A percentile compares a stretch with the other conserved stretches of the same genome.
Conservation (phyloP, 1,139 yeast genomes). For the Hansenula sp. region DNA sequence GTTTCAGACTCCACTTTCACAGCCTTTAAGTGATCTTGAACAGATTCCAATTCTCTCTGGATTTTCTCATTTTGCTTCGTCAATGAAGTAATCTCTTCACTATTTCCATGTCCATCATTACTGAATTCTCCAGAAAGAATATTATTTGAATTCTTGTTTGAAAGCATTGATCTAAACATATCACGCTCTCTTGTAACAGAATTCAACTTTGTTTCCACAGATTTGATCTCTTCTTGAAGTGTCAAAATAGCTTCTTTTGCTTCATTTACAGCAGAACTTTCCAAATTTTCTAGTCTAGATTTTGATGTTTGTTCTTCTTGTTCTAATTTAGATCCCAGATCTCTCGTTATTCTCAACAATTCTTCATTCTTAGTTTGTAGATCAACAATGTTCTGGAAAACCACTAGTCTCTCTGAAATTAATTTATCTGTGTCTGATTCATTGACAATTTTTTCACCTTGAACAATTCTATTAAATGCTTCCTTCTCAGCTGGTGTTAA, state of each 20-base stretch:
- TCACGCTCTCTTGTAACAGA: constrained; percentile 64
- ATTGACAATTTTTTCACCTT: constrained; percentile 25
- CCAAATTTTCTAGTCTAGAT: constrained; percentile 41
- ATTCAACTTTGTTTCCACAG: constrained; percentile 43
- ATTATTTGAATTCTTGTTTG: constrained; percentile 17
- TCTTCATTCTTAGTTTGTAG: constrained; percentile 73
- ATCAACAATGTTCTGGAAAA: constrained; percentile 63
- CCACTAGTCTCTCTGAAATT: constrained; percentile 69
- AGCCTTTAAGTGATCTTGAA: constrained; percentile 30
- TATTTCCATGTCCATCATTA: neutral
- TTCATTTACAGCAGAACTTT: constrained; percentile 60
- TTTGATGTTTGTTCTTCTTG: constrained; percentile 37
- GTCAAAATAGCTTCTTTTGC: constrained; percentile 74
- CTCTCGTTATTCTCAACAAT: constrained; percentile 60
- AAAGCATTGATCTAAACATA: constrained; percentile 45
- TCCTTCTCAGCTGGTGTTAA: constrained; percentile 53
- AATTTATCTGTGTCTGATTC: constrained; percentile 67
- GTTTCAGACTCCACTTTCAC: constrained; percentile 38
- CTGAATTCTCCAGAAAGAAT: constrained; percentile 13
- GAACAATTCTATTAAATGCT: constrained; percentile 28
- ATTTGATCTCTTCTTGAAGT: constrained; percentile 58
- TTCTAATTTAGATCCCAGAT: constrained; percentile 68
- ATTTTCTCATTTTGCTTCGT: constrained; percentile 19
- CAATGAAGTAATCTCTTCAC: neutral
- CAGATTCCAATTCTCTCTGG: constrained; percentile 26